A percentile compares a stretch with the other conserved stretches of the same genome.
Evolutionary conservation across 2,329 filamentous ascomycete genomes (phyloP).

Genomic region (Alternaria brassicicola): DNA sequence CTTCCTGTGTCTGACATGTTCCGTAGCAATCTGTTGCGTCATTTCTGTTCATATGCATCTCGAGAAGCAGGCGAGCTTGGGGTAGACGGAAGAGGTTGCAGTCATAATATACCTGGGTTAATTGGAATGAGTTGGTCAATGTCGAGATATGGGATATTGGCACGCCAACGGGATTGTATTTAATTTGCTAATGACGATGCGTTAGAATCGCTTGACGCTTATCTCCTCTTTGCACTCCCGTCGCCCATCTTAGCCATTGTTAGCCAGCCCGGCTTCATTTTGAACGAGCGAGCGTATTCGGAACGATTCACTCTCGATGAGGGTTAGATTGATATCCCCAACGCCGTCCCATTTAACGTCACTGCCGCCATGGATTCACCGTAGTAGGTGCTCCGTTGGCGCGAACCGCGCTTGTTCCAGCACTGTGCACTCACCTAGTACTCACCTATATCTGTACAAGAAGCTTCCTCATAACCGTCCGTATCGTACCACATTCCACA

Average conservation of each 20-base stretch:
- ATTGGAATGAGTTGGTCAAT: conserved; percentile 1
- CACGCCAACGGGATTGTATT: conserved; percentile 24
- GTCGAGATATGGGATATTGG: conserved; percentile 8
- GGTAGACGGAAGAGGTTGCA: conserved; percentile 12
- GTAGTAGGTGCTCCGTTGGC: not conserved
- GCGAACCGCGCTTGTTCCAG: not conserved
- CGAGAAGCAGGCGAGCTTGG: conserved; percentile 1
- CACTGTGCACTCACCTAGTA: not conserved
- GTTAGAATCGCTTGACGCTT: conserved; percentile 13
- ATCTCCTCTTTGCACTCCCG: not conserved
- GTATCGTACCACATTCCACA: not conserved
- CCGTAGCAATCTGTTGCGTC: conserved; percentile 26
- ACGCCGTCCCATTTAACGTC: not conserved
- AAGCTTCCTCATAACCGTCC: not conserved
- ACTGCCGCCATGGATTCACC: not conserved
- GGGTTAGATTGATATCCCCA: not conserved
- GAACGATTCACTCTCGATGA: not conserved
- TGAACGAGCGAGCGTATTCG: not conserved
- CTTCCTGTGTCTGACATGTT: conserved; percentile 28
- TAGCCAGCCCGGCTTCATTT: not conserved
- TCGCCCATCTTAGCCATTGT: not conserved
- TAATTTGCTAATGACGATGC: conserved; percentile 42
- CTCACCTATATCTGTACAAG: not conserved
- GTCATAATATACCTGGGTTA: conserved; percentile 14
- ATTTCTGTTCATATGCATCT: conserved; percentile 21